Base-by-base conservation (phyloP, 2,329 filamentous ascomycete genomes). In the Alternaria gaisen region DNA sequence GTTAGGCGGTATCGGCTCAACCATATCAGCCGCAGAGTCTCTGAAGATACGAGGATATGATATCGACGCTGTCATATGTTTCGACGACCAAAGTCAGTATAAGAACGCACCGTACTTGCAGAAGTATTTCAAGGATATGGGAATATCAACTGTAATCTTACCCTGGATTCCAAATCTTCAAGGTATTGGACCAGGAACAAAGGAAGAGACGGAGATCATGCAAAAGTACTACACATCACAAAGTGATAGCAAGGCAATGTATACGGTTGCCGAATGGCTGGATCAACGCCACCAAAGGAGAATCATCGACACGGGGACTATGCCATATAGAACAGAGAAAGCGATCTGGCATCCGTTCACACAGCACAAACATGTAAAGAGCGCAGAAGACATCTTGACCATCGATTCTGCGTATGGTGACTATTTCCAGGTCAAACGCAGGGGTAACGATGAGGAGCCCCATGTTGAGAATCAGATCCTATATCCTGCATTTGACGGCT, bases 341-440 rank as follows among this genome's bases (percentile, higher is more conserved):
- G 60, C 58, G 2, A 93, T 96, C 38, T 96, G 92, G 92, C 94
- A 94, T 69, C 92, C 93, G 0, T 96, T 96, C 70, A 94, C 92
- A 0, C 92, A 96, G 69, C 92, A 96, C 63, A 87, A 87, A 41
- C 86, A 51, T 83, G 85, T 51, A 81, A 92, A 66, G 81, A 82
- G 0, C 77, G 86, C 5, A 79, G 87, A 76, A 2, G 87, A 87
- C 14, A 92, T 96, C 46, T 85, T 88, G 0, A 85, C 88, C 0
- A 93, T 96, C 57, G 92, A 96, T 74, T 94, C 92, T 0, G 92
- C 93, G 0, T 86, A 90, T 60, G 91, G 90, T 8, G 91, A 94
- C 71, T 88, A 88, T 72, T 96, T 95, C 76, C 90, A 94, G 72
- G 89, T 88, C 0, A 74, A 72, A 50, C 60, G 69, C 80, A 81